A percentile compares a stretch with the other conserved stretches of the same genome.
These are phyloP conservation scores for Avena atlantica DNA, from an alignment of 176 grass and related monocot species.

Conservation along the genomic window DNA sequence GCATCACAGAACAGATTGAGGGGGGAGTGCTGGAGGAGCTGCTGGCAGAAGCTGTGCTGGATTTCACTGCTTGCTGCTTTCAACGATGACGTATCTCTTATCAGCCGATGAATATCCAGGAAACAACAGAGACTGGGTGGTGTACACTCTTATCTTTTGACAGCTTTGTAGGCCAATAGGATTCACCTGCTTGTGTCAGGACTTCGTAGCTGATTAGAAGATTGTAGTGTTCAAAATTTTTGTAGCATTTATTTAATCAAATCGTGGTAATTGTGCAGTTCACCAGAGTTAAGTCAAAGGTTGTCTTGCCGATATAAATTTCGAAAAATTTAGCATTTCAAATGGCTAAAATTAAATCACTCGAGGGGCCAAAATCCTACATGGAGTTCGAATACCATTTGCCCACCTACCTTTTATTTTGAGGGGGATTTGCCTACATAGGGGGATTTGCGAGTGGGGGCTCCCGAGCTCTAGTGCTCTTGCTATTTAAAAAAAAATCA, in stretches of 20 bases:
- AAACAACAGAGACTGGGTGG: neutral
- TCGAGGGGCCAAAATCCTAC: no score
- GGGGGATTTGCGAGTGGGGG: no score
- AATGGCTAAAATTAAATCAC: no score
- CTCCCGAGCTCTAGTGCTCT: no score
- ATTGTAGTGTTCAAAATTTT: neutral
- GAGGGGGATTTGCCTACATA: no score
- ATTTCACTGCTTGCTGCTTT: slow-evolving; percentile 49
- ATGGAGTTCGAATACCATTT: no score
- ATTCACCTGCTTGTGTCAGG: neutral
- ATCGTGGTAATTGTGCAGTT: slow-evolving; percentile 5
- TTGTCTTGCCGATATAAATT: no score
- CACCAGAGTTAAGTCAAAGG: neutral
- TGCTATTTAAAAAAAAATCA: no score
- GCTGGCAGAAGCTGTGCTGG: slow-evolving; percentile 64
- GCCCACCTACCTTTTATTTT: no score
- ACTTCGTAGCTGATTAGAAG: slow-evolving; percentile 15
- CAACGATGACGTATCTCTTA: slow-evolving; percentile 9
- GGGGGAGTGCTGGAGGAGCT: slow-evolving; percentile 65
- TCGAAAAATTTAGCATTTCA: no score
- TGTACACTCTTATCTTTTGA: neutral
- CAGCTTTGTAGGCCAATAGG: neutral
- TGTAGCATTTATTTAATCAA: neutral
- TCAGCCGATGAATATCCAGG: neutral
- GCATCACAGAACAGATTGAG: slow-evolving; percentile 65